Percentiles rank a stretch among this genome's conserved stretches.
Conservation (phyloP, 140 eudicot genomes). For the Ambrosia hybrid region DNA sequence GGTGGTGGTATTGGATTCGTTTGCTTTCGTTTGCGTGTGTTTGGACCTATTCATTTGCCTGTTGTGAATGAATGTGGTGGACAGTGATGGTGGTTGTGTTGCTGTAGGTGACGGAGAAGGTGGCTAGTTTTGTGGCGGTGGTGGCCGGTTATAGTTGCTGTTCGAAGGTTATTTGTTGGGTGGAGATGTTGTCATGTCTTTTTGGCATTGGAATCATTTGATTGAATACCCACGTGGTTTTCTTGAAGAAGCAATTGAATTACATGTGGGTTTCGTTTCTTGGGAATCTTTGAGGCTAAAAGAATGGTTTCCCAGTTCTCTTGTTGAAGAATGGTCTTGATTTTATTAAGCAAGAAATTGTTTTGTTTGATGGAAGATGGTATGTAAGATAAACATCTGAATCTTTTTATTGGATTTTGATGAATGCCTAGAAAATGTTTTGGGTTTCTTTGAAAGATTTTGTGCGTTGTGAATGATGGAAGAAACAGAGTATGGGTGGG, state of each 20-base stretch:
- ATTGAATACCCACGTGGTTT: constrained; percentile 33
- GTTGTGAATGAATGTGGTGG: too few species aligned
- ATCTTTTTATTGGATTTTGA: constrained; percentile 17
- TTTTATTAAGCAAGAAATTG: constrained; percentile 18
- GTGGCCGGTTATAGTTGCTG: too few species aligned
- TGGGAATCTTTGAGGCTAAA: constrained; percentile 24
- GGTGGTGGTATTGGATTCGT: constrained; percentile 20
- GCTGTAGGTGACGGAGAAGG: too few species aligned
- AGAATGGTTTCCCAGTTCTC: constrained; percentile 38
- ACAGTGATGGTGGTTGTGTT: too few species aligned
- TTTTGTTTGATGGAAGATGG: constrained; percentile 23
- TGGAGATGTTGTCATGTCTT: not conserved
- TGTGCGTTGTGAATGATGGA: constrained; percentile 12
- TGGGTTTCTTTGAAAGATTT: constrained; percentile 25
- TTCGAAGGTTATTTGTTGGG: too few species aligned
- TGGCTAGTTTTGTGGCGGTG: too few species aligned
- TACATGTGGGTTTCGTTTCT: constrained; percentile 42
- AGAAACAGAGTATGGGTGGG: too few species aligned
- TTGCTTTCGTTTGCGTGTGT: too few species aligned
- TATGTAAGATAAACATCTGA: constrained; percentile 16
- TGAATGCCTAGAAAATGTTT: constrained; percentile 7
- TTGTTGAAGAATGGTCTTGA: constrained; percentile 30
- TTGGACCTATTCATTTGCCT: too few species aligned
- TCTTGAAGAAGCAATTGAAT: constrained; percentile 35
- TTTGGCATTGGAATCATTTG: constrained; percentile 26